Conservation (phyloP, 805 yeast genomes). For the Millerozyma miso region DNA sequence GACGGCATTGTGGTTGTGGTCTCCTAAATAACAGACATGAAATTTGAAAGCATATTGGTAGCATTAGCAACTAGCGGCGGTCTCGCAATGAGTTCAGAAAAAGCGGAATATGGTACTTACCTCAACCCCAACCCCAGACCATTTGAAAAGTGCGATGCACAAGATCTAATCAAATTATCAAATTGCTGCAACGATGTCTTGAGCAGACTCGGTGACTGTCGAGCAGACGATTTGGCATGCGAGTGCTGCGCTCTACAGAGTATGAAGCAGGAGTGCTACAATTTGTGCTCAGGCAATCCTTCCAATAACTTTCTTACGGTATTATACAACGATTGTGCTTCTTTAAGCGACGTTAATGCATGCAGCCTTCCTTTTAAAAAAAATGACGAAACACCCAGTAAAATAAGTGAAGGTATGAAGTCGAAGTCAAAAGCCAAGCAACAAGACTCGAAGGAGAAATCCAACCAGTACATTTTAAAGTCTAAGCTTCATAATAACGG, state of each 20-base stretch:
- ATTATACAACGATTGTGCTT: slow-evolving; percentile 42
- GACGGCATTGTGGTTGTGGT: no score
- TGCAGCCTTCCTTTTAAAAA: slow-evolving; percentile 49
- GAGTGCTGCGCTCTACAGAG: slow-evolving; percentile 55
- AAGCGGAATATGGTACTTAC: slow-evolving; percentile 27
- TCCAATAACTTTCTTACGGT: slow-evolving; percentile 45
- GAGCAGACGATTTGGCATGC: slow-evolving; percentile 51
- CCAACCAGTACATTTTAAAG: slow-evolving; percentile 7
- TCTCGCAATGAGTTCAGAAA: background rate
- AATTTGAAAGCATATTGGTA: background rate
- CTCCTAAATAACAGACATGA: background rate
- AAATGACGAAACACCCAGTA: slow-evolving; percentile 17
- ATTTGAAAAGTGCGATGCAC: slow-evolving; percentile 36
- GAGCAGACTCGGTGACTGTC: slow-evolving; percentile 44
- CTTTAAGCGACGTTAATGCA: slow-evolving; percentile 46
- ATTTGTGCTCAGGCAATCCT: slow-evolving; percentile 46
- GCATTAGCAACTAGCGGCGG: background rate
- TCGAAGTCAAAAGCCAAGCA: slow-evolving; percentile 4
- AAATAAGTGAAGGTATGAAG: slow-evolving; percentile 9
- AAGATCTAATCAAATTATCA: slow-evolving; percentile 39
- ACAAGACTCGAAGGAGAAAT: background rate
- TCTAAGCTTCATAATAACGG: slow-evolving; percentile 8
- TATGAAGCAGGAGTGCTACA: slow-evolving; percentile 42
- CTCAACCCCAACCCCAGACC: slow-evolving; percentile 45
- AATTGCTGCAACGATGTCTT: slow-evolving; percentile 46